Evolutionary conservation across 768 basidiomycete genomes (phyloP).

Genomic region (Porpolomopsis calyptriformis): DNA sequence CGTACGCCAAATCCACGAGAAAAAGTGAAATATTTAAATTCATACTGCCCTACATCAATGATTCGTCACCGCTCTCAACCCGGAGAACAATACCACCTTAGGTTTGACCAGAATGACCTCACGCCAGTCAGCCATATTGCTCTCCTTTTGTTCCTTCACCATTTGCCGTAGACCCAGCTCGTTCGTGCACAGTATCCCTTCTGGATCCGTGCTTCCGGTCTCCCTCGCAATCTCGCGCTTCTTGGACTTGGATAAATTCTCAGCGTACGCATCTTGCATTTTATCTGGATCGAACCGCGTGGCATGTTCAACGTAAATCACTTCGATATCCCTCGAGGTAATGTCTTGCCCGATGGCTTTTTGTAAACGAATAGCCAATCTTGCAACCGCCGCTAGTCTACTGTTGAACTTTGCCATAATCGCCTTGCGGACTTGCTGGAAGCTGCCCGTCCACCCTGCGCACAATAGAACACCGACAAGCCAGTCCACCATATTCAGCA

Average conservation of each 20-base stretch:
- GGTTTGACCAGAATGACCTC: background rate
- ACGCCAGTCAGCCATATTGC: background rate
- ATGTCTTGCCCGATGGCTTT: background rate
- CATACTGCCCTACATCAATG: too few species aligned
- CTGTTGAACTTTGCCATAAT: background rate
- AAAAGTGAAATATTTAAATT: too few species aligned
- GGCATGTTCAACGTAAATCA: background rate
- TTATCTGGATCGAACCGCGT: background rate
- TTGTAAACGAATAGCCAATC: background rate
- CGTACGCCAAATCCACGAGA: too few species aligned
- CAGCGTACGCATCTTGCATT: background rate
- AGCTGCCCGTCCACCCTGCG: background rate
- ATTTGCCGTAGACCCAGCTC: background rate
- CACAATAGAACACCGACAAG: background rate
- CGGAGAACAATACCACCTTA: background rate
- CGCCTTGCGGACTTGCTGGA: background rate
- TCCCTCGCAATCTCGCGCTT: background rate
- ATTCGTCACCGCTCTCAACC: too few species aligned
- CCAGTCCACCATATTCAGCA: background rate
- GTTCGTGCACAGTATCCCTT: background rate
- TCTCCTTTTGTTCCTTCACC: background rate
- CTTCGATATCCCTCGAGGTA: background rate
- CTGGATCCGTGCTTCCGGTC: background rate
- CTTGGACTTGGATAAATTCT: background rate
- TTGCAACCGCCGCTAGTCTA: background rate